phyloP scores from a whole-genome alignment of 352 stramenopile genomes.

The Globisporangium spinosum region DNA sequence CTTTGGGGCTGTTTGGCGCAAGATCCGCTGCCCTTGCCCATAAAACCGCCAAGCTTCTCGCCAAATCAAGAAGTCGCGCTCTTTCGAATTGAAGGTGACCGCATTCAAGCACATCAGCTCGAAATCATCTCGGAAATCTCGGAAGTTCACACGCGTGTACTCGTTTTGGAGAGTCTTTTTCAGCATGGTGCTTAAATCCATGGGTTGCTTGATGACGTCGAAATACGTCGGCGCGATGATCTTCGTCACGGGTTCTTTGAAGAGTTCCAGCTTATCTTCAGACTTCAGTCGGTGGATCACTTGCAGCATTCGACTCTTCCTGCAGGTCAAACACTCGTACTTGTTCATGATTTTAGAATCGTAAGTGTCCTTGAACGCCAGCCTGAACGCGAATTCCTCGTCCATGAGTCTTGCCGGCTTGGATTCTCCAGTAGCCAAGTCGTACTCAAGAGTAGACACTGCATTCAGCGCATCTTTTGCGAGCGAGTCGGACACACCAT shows the following conservation, averaged over 20 bases:
- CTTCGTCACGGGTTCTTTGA: conserved; percentile 92
- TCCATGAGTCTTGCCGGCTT: conserved; percentile 59
- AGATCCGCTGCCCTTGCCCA: conserved; percentile 65
- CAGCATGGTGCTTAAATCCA: conserved; percentile 91
- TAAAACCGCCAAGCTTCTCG: conserved; percentile 92
- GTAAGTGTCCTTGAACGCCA: conserved; percentile 65
- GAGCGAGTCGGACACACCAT: neutral
- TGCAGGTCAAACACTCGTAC: conserved; percentile 83
- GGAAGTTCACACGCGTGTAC: conserved; percentile 73
- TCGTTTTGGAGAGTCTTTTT: conserved; percentile 60
- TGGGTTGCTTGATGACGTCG: conserved; percentile 90
- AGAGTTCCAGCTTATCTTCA: conserved; percentile 89
- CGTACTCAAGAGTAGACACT: conserved; percentile 1
- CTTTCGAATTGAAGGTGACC: conserved; percentile 93
- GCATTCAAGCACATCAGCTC: conserved; percentile 96
- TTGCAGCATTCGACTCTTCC: conserved; percentile 70
- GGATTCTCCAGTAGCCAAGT: conserved; percentile 12
- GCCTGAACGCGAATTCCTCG: conserved; percentile 51
- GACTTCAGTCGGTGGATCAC: conserved; percentile 52
- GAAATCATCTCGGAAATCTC: conserved; percentile 88
- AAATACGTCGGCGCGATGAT: conserved; percentile 92
- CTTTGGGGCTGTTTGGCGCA: conserved; percentile 71
- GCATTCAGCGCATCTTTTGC: neutral
- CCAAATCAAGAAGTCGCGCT: conserved; percentile 89
- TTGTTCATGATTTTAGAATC: conserved; percentile 70